A percentile compares a stretch with the other conserved stretches of the same genome.
These are phyloP conservation scores for Phyllosticta citrichinensis DNA, from an alignment of 2,329 filamentous ascomycete species.

Conservation along the genomic window DNA sequence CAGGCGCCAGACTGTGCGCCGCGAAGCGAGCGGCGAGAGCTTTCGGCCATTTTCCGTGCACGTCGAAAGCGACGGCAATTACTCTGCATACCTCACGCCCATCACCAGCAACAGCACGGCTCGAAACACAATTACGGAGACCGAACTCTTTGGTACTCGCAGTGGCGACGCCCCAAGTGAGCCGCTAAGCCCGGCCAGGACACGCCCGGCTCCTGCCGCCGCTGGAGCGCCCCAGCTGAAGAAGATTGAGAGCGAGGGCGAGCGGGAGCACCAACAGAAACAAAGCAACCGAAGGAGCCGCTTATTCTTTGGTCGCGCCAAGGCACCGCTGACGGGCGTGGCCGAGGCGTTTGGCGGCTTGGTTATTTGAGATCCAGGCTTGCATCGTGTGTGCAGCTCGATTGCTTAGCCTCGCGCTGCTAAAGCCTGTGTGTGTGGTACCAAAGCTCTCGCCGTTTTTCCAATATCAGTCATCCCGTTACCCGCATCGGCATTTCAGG, in stretches of 20 bases:
- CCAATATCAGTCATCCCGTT: neutral
- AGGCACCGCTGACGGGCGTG: constrained; percentile 8
- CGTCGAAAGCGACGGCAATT: constrained; percentile 1
- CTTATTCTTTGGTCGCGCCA: constrained; percentile 2
- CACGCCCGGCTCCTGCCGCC: neutral
- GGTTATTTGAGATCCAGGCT: neutral
- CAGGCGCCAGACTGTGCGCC: neutral
- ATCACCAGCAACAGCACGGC: constrained; percentile 6
- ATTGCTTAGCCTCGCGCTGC: neutral
- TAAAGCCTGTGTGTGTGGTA: neutral
- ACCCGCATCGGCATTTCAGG: neutral
- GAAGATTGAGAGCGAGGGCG: constrained; percentile 7
- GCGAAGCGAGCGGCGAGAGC: neutral
- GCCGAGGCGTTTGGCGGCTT: constrained; percentile 10
- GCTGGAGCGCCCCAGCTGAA: constrained; percentile 2
- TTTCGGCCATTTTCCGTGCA: constrained; percentile 4
- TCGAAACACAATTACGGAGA: neutral
- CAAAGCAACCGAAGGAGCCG: neutral
- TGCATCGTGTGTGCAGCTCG: neutral
- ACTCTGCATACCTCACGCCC: constrained; percentile 5
- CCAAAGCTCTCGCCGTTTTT: neutral
- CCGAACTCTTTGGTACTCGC: neutral
- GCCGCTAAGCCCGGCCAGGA: neutral
- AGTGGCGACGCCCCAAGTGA: neutral
- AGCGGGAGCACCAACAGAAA: neutral